Base-by-base conservation (phyloP, 768 basidiomycete species). In the Austroboletus festivus region DNA sequence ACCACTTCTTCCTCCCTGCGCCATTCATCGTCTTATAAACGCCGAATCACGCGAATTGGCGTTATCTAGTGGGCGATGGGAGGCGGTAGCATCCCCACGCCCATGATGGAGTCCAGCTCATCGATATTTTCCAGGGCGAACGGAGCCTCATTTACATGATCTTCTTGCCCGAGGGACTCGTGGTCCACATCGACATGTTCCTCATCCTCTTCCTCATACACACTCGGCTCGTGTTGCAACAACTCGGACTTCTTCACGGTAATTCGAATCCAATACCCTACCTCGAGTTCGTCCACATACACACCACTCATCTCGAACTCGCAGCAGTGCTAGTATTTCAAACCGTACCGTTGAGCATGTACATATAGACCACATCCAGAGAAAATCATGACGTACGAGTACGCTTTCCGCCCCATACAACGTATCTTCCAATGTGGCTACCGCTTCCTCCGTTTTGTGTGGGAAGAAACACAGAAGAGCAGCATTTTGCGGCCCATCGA, bases 241-340 rank as follows among this genome's bases (percentile, higher is more conserved):
- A 13, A 33, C 31, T 33, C 31, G 15, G 10, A 24, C 11, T 2
- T 31, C 21, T 33, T 23, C 39, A 62, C 16, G 0, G 43, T 42
- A 9, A 51, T 34, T 22, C 20, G 34, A 40, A 58, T 34, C 50
- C 54, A 57, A 39, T 60, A 57, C 22, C 61, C 60, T 50, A 54
- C 42, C n/a, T 63, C 52, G 26, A 61, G 23, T 10, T 52, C 44
- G 9, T 47, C 43, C 1, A 51, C 26, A 3, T 28, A 42, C 20
- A 52, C 13, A 3, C 13, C 20, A 3, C 16, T 11, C 3, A 49
- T 20, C 15, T 53, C 52, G 6, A 59, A 34, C 7, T 48, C 42
- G 8, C 19, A 35, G 16, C 24, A 23, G n/a, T 6, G 19, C 57
- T 59, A n/a, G n/a, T n/a, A n/a, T n/a, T n/a, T n/a, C n/a, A n/a